These are phyloP conservation scores for Purpureocillium takamizusanense DNA, from an alignment of 2,329 filamentous ascomycete genomes.

Conservation along the genomic window DNA sequence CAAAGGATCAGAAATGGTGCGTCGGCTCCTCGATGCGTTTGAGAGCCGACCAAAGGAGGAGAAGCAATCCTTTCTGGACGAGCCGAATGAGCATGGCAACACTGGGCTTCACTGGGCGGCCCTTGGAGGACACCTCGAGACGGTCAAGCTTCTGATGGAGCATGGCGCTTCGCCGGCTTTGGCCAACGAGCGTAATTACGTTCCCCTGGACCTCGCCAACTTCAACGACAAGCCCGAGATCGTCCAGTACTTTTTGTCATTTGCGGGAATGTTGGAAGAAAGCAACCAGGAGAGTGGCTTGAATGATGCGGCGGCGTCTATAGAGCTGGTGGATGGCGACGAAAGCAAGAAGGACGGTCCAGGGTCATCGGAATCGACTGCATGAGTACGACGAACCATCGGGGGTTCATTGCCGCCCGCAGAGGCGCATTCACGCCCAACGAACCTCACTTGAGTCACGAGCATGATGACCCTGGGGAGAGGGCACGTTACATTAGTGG, in stretches of 20 bases:
- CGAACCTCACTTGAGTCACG: not conserved
- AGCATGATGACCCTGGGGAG: not conserved
- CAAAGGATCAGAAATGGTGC: slow-evolving; percentile 31
- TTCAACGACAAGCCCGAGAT: slow-evolving; percentile 59
- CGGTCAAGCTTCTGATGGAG: slow-evolving; percentile 68
- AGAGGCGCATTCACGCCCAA: too few species aligned
- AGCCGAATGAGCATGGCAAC: slow-evolving; percentile 74
- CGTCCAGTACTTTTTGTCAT: slow-evolving; percentile 50
- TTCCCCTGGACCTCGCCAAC: slow-evolving; percentile 66
- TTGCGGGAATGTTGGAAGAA: slow-evolving; percentile 37
- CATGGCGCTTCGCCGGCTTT: slow-evolving; percentile 69
- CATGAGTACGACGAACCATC: not conserved
- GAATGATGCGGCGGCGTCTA: slow-evolving; percentile 24
- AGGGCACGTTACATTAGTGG: not conserved
- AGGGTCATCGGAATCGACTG: not conserved
- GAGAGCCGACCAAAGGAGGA: slow-evolving; percentile 27
- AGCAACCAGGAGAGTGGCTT: slow-evolving; percentile 36
- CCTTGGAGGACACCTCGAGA: slow-evolving; percentile 74
- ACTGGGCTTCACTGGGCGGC: slow-evolving; percentile 92
- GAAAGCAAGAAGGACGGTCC: slow-evolving; percentile 15
- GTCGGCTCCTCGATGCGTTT: slow-evolving; percentile 32
- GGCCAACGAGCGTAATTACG: slow-evolving; percentile 77
- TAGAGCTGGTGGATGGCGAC: slow-evolving; percentile 27
- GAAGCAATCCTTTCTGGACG: slow-evolving; percentile 50
- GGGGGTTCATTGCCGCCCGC: too few species aligned